These are phyloP conservation scores for Dictyostelium purpureum DNA, from an alignment of 78 protist genomes.

Conservation along the genomic window DNA sequence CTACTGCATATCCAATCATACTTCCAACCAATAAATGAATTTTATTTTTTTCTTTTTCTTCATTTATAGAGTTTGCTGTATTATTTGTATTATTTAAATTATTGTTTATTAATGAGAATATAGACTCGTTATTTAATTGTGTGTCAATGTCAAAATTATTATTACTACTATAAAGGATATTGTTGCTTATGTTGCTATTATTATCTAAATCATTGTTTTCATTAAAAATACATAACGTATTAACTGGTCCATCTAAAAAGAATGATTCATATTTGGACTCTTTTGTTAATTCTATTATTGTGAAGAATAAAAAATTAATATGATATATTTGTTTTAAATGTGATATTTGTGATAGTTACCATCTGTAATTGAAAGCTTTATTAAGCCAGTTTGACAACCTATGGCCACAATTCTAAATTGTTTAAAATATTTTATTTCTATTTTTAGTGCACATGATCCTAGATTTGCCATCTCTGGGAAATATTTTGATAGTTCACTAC, in stretches of 20 bases:
- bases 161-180: background rate
- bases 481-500: slow-evolving; percentile 16
- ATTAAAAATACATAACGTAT: slow-evolving; percentile 20
- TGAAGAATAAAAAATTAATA: background rate
- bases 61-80: background rate
- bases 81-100: background rate
- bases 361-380: slow-evolving; percentile 46
- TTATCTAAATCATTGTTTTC: slow-evolving; percentile 3
- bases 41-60: background rate
- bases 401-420: slow-evolving; percentile 28
- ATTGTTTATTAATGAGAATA: background rate
- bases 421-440: slow-evolving; percentile 21
- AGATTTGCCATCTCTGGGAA: slow-evolving; percentile 62
- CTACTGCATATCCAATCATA: slow-evolving; percentile 51
- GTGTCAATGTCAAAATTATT: background rate
- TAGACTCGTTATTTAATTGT: background rate
- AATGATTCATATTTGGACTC: slow-evolving; percentile 20
- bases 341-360: background rate
- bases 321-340: background rate
- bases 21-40: slow-evolving; percentile 56
- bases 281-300: slow-evolving; percentile 1
- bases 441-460: slow-evolving; percentile 14
- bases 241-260: slow-evolving; percentile 75
- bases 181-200: background rate
- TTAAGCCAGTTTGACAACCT: slow-evolving; percentile 56